These are phyloP conservation scores for Aspergillus heteromorphus DNA, from an alignment of 495 filamentous ascomycete genomes.

Conservation along the genomic window DNA sequence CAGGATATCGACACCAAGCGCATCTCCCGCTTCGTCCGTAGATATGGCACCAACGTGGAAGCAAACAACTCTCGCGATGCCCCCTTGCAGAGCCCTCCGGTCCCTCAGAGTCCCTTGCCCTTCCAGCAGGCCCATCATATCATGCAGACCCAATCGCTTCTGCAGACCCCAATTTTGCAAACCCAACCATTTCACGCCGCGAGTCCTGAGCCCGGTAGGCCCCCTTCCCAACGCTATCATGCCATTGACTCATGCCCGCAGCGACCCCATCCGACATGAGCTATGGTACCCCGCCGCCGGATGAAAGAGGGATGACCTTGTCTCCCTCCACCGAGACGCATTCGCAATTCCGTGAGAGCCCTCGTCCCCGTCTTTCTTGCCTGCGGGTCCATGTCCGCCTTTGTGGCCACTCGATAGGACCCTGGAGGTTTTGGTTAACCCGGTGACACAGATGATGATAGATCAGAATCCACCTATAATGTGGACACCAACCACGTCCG, in stretches of 20 bases:
- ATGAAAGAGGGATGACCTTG: conserved; percentile 28
- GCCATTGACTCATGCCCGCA: conserved; percentile 7
- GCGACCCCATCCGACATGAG: conserved; percentile 42
- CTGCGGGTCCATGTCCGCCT: neutral
- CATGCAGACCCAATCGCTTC: neutral
- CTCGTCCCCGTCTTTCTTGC: neutral
- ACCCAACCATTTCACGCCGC: conserved; percentile 5
- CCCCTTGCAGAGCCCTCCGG: conserved; percentile 1
- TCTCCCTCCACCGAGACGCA: conserved; percentile 29
- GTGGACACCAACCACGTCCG: conserved; percentile 8
- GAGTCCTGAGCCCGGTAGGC: conserved; percentile 35
- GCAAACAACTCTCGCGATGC: conserved; percentile 18
- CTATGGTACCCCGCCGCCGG: conserved; percentile 36
- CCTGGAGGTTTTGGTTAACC: conserved; percentile 4
- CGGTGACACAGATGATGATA: conserved; percentile 6
- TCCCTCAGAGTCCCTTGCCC: neutral
- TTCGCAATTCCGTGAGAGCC: conserved; percentile 27
- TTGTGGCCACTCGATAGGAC: neutral
- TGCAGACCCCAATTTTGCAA: neutral
- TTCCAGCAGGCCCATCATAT: neutral
- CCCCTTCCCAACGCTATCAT: neutral
- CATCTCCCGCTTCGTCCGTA: conserved; percentile 35
- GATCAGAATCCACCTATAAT: conserved; percentile 9
- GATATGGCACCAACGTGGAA: conserved; percentile 26
- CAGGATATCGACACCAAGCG: conserved; percentile 36